These are phyloP conservation scores for Neonectria neomacrospora DNA, from an alignment of 2,329 filamentous ascomycete genomes.

Conservation along the genomic window DNA sequence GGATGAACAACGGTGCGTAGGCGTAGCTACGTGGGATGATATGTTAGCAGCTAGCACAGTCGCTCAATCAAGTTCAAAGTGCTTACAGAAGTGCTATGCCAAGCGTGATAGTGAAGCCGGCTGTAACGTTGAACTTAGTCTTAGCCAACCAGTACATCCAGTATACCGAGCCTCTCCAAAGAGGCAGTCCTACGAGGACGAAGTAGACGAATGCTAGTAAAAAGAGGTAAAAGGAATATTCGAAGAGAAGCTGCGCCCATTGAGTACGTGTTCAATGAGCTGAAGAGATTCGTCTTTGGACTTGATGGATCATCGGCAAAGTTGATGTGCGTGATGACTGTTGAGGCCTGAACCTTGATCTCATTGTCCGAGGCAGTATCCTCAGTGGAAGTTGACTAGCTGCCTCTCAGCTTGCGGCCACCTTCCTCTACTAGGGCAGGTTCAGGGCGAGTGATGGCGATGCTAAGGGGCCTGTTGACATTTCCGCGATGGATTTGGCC, in stretches of 20 bases:
- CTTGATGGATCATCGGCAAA: not conserved
- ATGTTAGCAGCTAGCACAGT: not conserved
- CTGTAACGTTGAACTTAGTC: slow-evolving; percentile 15
- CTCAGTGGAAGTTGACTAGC: not conserved
- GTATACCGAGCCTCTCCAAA: slow-evolving; percentile 24
- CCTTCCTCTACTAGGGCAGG: not conserved
- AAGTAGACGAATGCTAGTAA: slow-evolving; percentile 18
- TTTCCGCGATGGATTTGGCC: not conserved
- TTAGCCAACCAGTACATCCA: slow-evolving; percentile 13
- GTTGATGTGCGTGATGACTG: not conserved
- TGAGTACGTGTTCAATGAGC: not conserved
- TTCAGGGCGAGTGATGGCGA: not conserved
- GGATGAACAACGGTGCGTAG: slow-evolving; percentile 11
- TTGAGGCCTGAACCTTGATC: not conserved
- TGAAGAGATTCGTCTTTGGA: not conserved
- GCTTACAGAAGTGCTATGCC: slow-evolving; percentile 20
- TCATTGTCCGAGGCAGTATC: not conserved
- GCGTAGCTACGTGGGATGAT: slow-evolving; percentile 2
- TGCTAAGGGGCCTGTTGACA: not conserved
- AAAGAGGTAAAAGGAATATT: slow-evolving; percentile 7
- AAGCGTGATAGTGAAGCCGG: slow-evolving; percentile 8
- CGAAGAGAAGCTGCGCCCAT: slow-evolving; percentile 19
- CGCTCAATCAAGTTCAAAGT: not conserved
- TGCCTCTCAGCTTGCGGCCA: not conserved
- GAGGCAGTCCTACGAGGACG: slow-evolving; percentile 18